Conservation (phyloP, 331 rosid genomes). For the Saraca asoca region DNA sequence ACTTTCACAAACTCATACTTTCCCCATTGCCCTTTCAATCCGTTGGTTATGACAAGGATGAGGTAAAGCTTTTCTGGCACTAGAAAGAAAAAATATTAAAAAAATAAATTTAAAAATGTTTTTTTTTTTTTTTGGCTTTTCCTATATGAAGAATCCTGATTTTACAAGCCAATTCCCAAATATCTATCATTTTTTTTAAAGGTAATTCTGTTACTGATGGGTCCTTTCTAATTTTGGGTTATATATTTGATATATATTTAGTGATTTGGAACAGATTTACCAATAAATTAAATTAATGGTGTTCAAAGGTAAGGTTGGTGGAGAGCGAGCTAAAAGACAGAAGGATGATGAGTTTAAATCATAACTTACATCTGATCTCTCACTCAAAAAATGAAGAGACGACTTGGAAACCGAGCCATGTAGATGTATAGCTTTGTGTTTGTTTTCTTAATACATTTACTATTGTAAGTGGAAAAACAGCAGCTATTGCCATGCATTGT, state of each 20-base stretch:
- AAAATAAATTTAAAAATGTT: too few relatives aligned
- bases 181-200: background rate
- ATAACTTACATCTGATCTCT: too few relatives aligned
- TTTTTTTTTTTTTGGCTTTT: slow-evolving; percentile 1
- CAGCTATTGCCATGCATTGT: too few relatives aligned
- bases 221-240: background rate
- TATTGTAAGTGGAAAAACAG: too few relatives aligned
- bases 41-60: slow-evolving; percentile 21
- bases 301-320: too few relatives aligned
- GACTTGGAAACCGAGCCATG: too few relatives aligned
- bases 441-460: too few relatives aligned
- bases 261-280: too few relatives aligned
- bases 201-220: background rate
- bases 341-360: background rate
- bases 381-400: too few relatives aligned
- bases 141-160: background rate
- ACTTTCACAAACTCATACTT: slow-evolving; percentile 38
- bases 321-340: slow-evolving; percentile 18
- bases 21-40: slow-evolving; percentile 25
- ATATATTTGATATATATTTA: too few relatives aligned
- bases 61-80: slow-evolving; percentile 22
- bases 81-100: background rate
- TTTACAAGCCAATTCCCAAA: background rate
- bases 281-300: too few relatives aligned
- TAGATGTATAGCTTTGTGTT: too few relatives aligned